These are phyloP conservation scores for Aphanomyces euteiches DNA, from an alignment of 352 stramenopile species.

Conservation along the genomic window DNA sequence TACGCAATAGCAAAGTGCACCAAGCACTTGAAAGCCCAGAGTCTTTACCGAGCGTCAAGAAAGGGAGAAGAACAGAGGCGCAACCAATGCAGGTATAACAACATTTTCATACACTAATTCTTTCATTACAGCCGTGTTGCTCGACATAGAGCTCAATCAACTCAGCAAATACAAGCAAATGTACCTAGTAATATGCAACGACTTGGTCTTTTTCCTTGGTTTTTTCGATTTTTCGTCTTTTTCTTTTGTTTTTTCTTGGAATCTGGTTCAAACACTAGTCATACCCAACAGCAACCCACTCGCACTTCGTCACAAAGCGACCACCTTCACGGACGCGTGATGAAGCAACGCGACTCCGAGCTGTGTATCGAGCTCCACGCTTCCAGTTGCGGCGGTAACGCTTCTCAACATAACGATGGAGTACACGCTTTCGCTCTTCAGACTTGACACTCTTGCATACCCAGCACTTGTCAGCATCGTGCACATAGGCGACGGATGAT, in stretches of 20 bases:
- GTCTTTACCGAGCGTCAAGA: too few species aligned
- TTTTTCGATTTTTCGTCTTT: conserved; percentile 9
- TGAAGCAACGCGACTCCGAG: conserved; percentile 71
- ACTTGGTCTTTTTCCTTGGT: conserved; percentile 27
- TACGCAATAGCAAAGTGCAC: neutral
- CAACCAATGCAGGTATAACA: neutral
- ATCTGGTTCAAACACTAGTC: neutral
- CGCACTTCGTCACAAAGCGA: conserved; percentile 76
- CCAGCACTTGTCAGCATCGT: conserved; percentile 77
- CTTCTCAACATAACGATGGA: conserved; percentile 83
- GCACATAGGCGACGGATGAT: conserved; percentile 45
- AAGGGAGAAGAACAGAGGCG: neutral
- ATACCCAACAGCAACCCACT: conserved; percentile 58
- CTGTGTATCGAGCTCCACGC: conserved; percentile 71
- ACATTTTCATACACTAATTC: neutral
- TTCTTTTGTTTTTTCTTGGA: conserved; percentile 19
- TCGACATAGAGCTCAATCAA: conserved; percentile 8
- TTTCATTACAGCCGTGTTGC: conserved; percentile 13
- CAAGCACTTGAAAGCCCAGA: neutral
- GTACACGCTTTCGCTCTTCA: conserved; percentile 68
- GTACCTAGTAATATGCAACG: neutral
- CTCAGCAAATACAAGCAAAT: neutral
- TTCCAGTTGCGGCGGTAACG: conserved; percentile 79
- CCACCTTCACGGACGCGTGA: conserved; percentile 76
- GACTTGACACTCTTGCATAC: conserved; percentile 86